A percentile compares a stretch with the other conserved stretches of the same genome.
These are phyloP conservation scores for Phytophthora lateralis DNA, from an alignment of 352 stramenopile genomes.

Conservation along the genomic window DNA sequence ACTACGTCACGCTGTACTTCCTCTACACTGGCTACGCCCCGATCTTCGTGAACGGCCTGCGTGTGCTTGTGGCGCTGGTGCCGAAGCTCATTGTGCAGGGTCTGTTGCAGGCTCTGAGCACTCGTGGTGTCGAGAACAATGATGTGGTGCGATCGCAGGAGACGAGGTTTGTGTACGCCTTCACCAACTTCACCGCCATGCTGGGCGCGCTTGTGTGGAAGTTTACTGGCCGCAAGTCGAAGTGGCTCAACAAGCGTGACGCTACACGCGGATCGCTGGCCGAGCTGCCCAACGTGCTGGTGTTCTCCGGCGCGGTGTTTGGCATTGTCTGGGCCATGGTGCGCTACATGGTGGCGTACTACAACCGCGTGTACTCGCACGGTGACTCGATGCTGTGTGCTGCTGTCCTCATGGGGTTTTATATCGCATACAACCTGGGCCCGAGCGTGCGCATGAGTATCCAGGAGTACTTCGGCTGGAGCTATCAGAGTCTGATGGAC, in stretches of 20 bases:
- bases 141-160: slow-evolving; percentile 84
- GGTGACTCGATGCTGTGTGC: slow-evolving; percentile 77
- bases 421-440: slow-evolving; percentile 77
- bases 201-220: slow-evolving; percentile 83
- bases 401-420: slow-evolving; percentile 73
- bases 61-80: slow-evolving; percentile 66
- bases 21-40: slow-evolving; percentile 84
- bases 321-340: slow-evolving; percentile 82
- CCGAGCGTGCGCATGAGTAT: slow-evolving; percentile 86
- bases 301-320: slow-evolving; percentile 78
- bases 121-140: slow-evolving; percentile 79
- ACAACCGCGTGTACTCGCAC: slow-evolving; percentile 75
- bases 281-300: slow-evolving; percentile 83
- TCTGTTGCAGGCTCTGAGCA: slow-evolving; percentile 74
- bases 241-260: slow-evolving; percentile 73
- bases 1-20: slow-evolving; percentile 89
- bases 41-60: slow-evolving; percentile 79
- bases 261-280: slow-evolving; percentile 67
- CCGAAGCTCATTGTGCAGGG: slow-evolving; percentile 81
- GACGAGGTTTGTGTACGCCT: slow-evolving; percentile 83
- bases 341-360: slow-evolving; percentile 81
- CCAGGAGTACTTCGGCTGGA: slow-evolving; percentile 90
- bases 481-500: slow-evolving; percentile 88
- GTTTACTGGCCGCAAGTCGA: slow-evolving; percentile 73
- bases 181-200: slow-evolving; percentile 82